A percentile compares a stretch with the other conserved stretches of the same genome.
Evolutionary conservation across 306 rosid species (phyloP).

Genomic region (Glycyrrhiza uralensis): DNA sequence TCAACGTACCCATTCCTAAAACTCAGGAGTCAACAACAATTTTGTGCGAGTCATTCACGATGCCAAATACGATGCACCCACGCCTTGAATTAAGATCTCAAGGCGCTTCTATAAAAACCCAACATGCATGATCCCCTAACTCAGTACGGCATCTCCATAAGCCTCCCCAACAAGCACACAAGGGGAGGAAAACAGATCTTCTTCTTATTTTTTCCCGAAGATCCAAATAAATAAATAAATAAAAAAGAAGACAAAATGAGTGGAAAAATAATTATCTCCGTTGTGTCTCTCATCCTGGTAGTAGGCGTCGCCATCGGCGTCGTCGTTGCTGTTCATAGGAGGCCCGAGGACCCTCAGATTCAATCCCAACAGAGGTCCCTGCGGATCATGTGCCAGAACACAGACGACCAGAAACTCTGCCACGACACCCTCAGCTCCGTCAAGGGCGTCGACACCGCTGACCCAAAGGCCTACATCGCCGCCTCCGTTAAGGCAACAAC

Average conservation of each 20-base stretch:
- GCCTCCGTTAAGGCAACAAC: slow-evolving; percentile 39
- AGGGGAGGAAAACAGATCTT: slow-evolving; percentile 11
- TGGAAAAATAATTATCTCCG: slow-evolving; percentile 40
- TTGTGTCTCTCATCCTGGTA: slow-evolving; percentile 51
- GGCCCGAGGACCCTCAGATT: neutral
- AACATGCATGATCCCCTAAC: neutral
- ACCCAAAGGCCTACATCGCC: slow-evolving; percentile 43
- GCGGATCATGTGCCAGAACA: slow-evolving; percentile 30
- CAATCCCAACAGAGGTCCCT: slow-evolving; percentile 31
- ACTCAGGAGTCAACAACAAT: neutral
- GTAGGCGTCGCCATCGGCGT: slow-evolving; percentile 64
- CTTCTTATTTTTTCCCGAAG: too few species aligned
- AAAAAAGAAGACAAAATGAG: slow-evolving; percentile 23
- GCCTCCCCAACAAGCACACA: neutral
- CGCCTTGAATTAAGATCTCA: too few species aligned
- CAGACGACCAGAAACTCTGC: slow-evolving; percentile 47
- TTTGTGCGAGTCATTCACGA: neutral
- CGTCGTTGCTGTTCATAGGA: slow-evolving; percentile 30
- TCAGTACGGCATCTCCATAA: neutral
- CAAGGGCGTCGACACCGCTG: neutral
- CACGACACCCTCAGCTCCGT: slow-evolving; percentile 33
- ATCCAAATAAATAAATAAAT: too few species aligned
- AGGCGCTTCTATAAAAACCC: slow-evolving; percentile 26
- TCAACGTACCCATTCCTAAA: neutral
- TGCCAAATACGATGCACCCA: too few species aligned